Evolutionary conservation across 176 grass and related monocot species (phyloP).

Genomic region (barley (Hordeum vulgare)): MorexV3_pseudomolecules_assembly NC_058519.1:91731209-91731708

Average conservation of each 20-base stretch:
- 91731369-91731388: neutral
- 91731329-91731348: neutral
- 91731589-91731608: neutral
- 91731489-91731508: neutral
- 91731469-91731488: conserved; percentile 21
- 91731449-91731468: neutral
- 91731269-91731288: neutral
- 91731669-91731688: conserved; percentile 26
- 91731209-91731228: neutral
- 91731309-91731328: neutral
- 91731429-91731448: conserved; percentile 1
- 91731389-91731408: neutral
- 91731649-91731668: conserved; percentile 48
- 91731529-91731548: conserved; percentile 25
- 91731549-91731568: conserved; percentile 26
- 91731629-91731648: conserved; percentile 32
- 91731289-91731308: neutral
- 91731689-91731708: neutral
- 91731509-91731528: conserved; percentile 32
- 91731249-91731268: neutral
- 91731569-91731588: neutral
- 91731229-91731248: neutral
- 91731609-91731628: neutral
- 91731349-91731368: neutral
- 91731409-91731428: neutral